Evolutionary conservation across 306 rosid genomes (phyloP).

Genomic region (Pyrus bretschneideri): DNA sequence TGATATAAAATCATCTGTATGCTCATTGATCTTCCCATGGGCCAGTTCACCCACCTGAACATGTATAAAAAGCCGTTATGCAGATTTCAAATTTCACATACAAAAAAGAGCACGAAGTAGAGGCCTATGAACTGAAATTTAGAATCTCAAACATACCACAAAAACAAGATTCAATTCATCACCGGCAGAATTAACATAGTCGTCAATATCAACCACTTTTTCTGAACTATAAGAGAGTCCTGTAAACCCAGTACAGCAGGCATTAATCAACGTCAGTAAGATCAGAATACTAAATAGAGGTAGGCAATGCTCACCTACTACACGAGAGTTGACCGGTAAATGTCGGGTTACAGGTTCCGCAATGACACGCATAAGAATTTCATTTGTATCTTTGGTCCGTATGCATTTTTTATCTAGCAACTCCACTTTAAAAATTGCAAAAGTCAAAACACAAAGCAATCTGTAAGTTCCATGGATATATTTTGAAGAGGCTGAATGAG

Average conservation of each 20-base stretch:
- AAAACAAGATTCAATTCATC: constrained; percentile 16
- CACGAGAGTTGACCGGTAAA: constrained; percentile 23
- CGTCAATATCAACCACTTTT: constrained; percentile 25
- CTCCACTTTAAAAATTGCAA: constrained; percentile 17
- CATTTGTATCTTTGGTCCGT: constrained; percentile 23
- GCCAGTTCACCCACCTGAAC: constrained; percentile 4
- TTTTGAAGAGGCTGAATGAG: not conserved
- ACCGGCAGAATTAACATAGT: constrained; percentile 5
- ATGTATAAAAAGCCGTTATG: not conserved
- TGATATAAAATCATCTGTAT: constrained; percentile 5
- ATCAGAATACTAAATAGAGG: not conserved
- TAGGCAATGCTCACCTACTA: constrained; percentile 11
- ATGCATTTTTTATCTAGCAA: constrained; percentile 23
- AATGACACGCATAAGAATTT: constrained; percentile 21
- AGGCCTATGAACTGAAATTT: not conserved
- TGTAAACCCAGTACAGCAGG: not conserved
- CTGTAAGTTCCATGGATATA: not conserved
- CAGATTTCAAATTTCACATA: not conserved
- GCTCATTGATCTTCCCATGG: constrained; percentile 7
- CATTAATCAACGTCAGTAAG: not conserved
- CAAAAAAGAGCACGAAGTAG: not conserved
- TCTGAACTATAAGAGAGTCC: constrained; percentile 29
- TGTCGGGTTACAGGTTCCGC: constrained; percentile 19
- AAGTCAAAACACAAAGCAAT: not conserved
- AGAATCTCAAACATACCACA: constrained; percentile 26